Base-by-base conservation (phyloP, 139 green algal species). In the Haematococcus lacustris region DNA sequence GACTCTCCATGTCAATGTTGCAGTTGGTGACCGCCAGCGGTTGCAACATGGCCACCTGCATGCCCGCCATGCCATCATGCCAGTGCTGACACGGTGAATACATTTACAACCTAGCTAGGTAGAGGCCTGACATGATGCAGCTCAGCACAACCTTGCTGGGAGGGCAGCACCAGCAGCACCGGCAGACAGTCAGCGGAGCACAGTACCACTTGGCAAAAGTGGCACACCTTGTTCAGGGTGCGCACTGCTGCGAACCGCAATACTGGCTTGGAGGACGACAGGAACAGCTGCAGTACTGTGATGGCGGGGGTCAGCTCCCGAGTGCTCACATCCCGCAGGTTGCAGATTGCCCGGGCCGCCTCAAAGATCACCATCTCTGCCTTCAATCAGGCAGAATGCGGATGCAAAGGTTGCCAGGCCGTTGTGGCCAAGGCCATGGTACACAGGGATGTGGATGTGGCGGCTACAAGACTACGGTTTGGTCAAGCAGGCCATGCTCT, bases 1-100 rank as follows among this genome's bases (percentile, higher is more conserved):
- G 83, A 17, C 72, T 84, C 89, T 99, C 95, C 94, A 99, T 97
- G 88, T 99, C 95, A 43, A 98, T 96, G 89, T 99, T 99, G 91
- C 96, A 99, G 78, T 93, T 94, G 38, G 93, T 93, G 3, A 99
- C 92, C 0, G 92, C 88, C 43, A 90, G 75, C 21, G 95, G 95
- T 80, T 98, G 88, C 30, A 81, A 93, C 91, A 98, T 96, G 0
- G 94, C 94, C 40, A 98, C 97, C 78, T 99, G 93, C 71, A 94
- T 88, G 68, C 99, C 95, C n/a, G 99, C 93, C 74, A 83, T 93
- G 67, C 84, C 84, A 83, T 99, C 95, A 76, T 97, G 76, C 95
- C 93, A 57, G 88, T 90, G 88, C 98, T 99, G 28, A 99, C 89
- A n/a, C n/a, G n/a, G n/a, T n/a, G n/a, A n/a, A n/a, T n/a, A n/a